Evolutionary conservation across 306 rosid genomes (phyloP), one percentile per base, ranked within the genome.

Genomic region (Castanea sativa): DNA sequence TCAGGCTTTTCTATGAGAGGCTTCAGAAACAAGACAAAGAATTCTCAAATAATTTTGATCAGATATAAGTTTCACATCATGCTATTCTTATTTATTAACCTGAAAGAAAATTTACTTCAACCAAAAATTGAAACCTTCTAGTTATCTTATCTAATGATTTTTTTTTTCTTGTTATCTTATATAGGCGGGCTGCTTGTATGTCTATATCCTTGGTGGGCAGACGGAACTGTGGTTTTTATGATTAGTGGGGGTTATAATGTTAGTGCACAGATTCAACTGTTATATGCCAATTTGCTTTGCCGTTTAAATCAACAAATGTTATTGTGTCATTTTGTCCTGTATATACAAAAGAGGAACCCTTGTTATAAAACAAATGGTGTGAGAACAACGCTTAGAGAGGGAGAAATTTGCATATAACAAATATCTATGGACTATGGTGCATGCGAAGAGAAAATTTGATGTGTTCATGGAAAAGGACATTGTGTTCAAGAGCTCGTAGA

Each of bases 161-260:
- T 35, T 70, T 65, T 80, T 69, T 69, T 80, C 71, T 12, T 77
- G 63, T 75, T 61, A 59, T 80, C 27, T 78, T 79, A 68, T 72
- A 56, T 79, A 95, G 98, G 86, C 89, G 13, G 98, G 97, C 53
- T 94, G 98, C 75, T 87, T 95, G 89, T 94, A 95, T 92, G 99
- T 81, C 80, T 85, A 80, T 43, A 90, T 55, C 98, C 98, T 49
- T 92, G 97, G 96, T 91, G 98, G 97, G 92, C 89, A 78, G 96
- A 92, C 80, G 92, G 94, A 65, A 81, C 92, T 7, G 96, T 92
- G 69, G 89, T 83, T 84, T 95, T 95, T 78, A 91, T 91, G 98
- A 85, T 85, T 55, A 91, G 93, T 79, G 99, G 99, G 27, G 97
- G 97, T 61, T 95, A 92, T 76, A 88, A 85, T 63, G 93, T 92